These are phyloP conservation scores for Coffea humblotiana DNA, from an alignment of 305 asterid species.

Conservation along the genomic window DNA sequence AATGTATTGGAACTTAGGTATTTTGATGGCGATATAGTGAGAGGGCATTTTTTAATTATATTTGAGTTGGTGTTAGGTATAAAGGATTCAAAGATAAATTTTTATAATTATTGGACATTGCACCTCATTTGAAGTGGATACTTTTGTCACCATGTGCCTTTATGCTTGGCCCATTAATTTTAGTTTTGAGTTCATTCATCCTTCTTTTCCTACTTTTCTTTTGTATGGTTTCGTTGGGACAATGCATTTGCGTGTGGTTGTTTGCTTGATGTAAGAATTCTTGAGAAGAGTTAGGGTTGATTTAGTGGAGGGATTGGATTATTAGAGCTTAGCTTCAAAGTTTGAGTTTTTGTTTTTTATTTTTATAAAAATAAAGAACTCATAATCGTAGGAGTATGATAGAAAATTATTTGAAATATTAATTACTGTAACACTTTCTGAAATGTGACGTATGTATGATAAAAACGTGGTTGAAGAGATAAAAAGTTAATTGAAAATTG, in stretches of 20 bases:
- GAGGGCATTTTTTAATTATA: not conserved
- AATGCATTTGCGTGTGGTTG: not conserved
- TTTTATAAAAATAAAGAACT: no score
- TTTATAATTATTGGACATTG: conserved; percentile 3
- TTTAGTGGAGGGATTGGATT: not conserved
- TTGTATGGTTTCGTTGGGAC: not conserved
- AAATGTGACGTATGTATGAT: no score
- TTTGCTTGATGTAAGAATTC: not conserved
- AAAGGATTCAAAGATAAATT: not conserved
- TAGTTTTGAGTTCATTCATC: not conserved
- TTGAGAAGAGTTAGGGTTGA: not conserved
- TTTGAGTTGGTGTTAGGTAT: conserved; percentile 31
- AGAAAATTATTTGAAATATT: no score
- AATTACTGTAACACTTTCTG: no score
- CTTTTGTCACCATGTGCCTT: conserved; percentile 1
- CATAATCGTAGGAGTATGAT: no score
- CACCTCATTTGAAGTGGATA: conserved; percentile 16
- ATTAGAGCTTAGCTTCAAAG: not conserved
- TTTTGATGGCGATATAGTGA: conserved; percentile 34
- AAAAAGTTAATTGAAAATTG: no score
- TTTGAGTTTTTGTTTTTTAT: not conserved
- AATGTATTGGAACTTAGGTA: conserved; percentile 29
- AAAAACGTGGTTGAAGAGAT: no score
- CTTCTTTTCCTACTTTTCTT: not conserved
- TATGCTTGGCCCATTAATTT: not conserved